Evolutionary conservation across 1,284 basidiomycete genomes (phyloP).

Genomic region (Pascua guehoae): DNA sequence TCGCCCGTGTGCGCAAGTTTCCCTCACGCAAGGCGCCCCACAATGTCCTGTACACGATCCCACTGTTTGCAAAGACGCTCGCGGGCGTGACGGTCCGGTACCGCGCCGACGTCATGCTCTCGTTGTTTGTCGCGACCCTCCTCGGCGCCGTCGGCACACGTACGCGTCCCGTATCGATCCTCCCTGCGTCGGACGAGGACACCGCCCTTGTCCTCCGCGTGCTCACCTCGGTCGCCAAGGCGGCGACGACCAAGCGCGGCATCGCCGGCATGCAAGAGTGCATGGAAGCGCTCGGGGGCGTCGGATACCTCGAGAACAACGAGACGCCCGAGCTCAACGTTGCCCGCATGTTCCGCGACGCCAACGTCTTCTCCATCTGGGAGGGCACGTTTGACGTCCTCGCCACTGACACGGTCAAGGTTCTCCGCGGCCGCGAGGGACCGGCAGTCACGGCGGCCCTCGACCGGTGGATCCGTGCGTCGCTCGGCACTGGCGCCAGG

Average conservation of each 20-base stretch:
- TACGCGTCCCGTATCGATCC: constrained; percentile 49
- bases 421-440: constrained; percentile 9
- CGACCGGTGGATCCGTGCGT: constrained; percentile 5
- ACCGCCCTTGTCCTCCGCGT: constrained; percentile 59
- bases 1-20: constrained; percentile 56
- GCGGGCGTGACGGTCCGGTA: constrained; percentile 61
- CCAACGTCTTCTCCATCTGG: constrained; percentile 75
- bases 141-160: constrained; percentile 61
- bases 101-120: constrained; percentile 62
- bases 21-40: constrained; percentile 52
- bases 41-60: constrained; percentile 54
- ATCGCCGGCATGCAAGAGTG: constrained; percentile 72
- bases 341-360: constrained; percentile 57
- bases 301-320: constrained; percentile 70
- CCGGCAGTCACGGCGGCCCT: neutral
- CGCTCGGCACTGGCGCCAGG: neutral
- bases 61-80: constrained; percentile 58
- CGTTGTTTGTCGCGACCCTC: constrained; percentile 59
- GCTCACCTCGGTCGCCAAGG: constrained; percentile 68
- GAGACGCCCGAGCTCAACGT: constrained; percentile 53
- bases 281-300: constrained; percentile 71
- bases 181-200: neutral
- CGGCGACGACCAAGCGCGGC: constrained; percentile 64
- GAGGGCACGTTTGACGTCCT: constrained; percentile 59
- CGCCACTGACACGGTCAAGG: constrained; percentile 20